Percentiles rank a stretch among this genome's conserved stretches.
These are phyloP conservation scores for Aspergillus sp. DNA, from an alignment of 2,329 filamentous ascomycete species.

Conservation along the genomic window DNA sequence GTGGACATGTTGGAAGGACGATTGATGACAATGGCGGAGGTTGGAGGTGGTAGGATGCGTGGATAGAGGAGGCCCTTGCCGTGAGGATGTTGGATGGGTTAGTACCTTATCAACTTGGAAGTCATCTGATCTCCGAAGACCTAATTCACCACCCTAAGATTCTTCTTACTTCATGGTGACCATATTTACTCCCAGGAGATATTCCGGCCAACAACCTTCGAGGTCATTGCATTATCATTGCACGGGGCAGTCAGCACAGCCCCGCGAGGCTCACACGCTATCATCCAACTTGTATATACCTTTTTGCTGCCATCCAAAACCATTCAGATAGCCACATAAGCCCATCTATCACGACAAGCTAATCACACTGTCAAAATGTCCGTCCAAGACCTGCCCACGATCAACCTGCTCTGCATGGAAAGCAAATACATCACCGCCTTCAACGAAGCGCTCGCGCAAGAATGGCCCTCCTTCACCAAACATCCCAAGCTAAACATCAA, in stretches of 20 bases:
- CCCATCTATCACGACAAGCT: background rate
- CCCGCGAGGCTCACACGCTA: background rate
- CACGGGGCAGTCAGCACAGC: background rate
- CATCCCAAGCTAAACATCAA: slow-evolving; percentile 36
- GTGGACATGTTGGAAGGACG: slow-evolving; percentile 5
- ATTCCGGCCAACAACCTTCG: background rate
- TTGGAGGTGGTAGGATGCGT: background rate
- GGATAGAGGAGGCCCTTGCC: background rate
- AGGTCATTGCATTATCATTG: background rate
- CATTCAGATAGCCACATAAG: background rate
- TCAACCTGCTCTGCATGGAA: slow-evolving; percentile 45
- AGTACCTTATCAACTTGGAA: background rate
- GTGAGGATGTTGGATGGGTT: background rate
- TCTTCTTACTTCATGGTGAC: background rate
- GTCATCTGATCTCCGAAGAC: background rate
- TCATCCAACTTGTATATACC: background rate
- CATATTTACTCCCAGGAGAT: background rate
- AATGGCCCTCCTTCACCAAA: slow-evolving; percentile 30
- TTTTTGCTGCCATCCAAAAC: too few relatives aligned
- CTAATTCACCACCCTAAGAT: background rate
- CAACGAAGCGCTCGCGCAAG: slow-evolving; percentile 28
- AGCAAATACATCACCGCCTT: slow-evolving; percentile 41
- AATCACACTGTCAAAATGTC: slow-evolving; percentile 18
- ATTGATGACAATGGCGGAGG: background rate
- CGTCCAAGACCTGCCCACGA: slow-evolving; percentile 32